phyloP scores from a whole-genome alignment of 495 filamentous ascomycete genomes.

The Rostrohypoxylon terebratum region DNA sequence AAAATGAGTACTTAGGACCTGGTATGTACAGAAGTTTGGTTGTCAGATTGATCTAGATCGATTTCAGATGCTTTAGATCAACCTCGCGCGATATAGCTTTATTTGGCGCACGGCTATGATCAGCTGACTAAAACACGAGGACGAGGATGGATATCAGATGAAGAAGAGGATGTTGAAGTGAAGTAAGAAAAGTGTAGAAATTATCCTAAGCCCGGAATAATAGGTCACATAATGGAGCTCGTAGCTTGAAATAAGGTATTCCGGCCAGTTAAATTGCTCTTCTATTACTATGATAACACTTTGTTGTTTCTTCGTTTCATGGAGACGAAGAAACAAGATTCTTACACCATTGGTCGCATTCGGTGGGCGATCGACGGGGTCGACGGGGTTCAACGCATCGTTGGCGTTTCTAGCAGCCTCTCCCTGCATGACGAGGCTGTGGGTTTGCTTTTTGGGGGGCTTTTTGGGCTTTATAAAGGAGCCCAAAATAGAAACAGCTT shows the following conservation, averaged over 20 bases:
- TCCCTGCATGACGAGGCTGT: constrained; percentile 45
- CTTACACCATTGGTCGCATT: constrained; percentile 25
- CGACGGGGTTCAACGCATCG: constrained; percentile 27
- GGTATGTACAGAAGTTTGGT: constrained; percentile 5
- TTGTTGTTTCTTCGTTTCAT: constrained; percentile 30
- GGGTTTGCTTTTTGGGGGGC: constrained; percentile 15
- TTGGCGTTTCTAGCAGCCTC: constrained; percentile 37
- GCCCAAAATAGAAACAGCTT: constrained; percentile 44
- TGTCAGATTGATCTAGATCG: constrained; percentile 1
- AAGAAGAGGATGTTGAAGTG: not conserved
- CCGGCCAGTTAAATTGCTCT: not conserved
- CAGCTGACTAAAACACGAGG: not conserved
- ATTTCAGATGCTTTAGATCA: not conserved
- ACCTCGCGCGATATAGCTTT: constrained; percentile 7
- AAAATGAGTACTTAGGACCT: constrained; percentile 13
- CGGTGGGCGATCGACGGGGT: constrained; percentile 23
- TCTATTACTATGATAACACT: not conserved
- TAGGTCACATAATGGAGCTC: not conserved
- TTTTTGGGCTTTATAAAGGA: constrained; percentile 26
- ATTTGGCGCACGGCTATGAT: not conserved
- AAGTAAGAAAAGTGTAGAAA: not conserved
- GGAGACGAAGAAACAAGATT: constrained; percentile 38
- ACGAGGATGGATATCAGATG: constrained; percentile 17
- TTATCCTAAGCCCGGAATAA: not conserved
- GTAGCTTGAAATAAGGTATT: not conserved